phyloP scores from a whole-genome alignment of 352 stramenopile species.

The Pythium angustatum region DNA sequence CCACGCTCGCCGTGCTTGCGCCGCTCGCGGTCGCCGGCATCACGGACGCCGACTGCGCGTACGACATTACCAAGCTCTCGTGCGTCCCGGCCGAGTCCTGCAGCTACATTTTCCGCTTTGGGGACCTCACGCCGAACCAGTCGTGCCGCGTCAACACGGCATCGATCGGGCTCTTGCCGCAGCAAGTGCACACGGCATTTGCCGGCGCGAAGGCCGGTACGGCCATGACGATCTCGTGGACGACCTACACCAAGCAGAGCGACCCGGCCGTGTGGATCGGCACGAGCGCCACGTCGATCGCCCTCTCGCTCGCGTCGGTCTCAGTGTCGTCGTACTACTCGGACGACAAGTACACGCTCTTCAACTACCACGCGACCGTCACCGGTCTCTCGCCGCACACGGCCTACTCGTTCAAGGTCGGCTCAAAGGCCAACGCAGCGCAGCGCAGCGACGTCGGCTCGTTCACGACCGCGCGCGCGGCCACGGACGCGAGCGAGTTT shows the following conservation, averaged over 20 bases:
- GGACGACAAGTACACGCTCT: conserved; percentile 48
- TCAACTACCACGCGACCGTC: conserved; percentile 47
- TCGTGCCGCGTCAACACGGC: conserved; percentile 22
- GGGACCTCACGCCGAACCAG: conserved; percentile 28
- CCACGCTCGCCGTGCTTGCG: background rate
- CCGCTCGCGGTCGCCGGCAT: conserved; percentile 1
- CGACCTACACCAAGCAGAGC: conserved; percentile 33
- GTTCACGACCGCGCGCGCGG: conserved; percentile 47
- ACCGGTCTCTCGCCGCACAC: conserved; percentile 37
- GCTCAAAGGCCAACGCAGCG: conserved; percentile 10
- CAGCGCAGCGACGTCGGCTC: conserved; percentile 14
- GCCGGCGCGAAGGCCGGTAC: conserved; percentile 38
- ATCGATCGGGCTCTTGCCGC: conserved; percentile 18
- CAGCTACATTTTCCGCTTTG: conserved; percentile 19
- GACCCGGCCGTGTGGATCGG: conserved; percentile 45
- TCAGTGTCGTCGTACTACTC: conserved; percentile 36
- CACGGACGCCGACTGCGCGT: conserved; percentile 11
- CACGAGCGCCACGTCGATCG: conserved; percentile 10
- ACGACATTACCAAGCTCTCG: conserved; percentile 2
- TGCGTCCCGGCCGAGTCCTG: conserved; percentile 21
- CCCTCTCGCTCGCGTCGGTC: conserved; percentile 23
- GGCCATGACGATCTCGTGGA: conserved; percentile 50
- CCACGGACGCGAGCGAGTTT: conserved; percentile 36
- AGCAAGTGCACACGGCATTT: conserved; percentile 56
- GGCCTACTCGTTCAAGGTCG: conserved; percentile 44